Evolutionary conservation across 352 stramenopile species (phyloP), one percentile per base, ranked within the genome.

Genomic region (Phytophthora fragariaefolia): DNA sequence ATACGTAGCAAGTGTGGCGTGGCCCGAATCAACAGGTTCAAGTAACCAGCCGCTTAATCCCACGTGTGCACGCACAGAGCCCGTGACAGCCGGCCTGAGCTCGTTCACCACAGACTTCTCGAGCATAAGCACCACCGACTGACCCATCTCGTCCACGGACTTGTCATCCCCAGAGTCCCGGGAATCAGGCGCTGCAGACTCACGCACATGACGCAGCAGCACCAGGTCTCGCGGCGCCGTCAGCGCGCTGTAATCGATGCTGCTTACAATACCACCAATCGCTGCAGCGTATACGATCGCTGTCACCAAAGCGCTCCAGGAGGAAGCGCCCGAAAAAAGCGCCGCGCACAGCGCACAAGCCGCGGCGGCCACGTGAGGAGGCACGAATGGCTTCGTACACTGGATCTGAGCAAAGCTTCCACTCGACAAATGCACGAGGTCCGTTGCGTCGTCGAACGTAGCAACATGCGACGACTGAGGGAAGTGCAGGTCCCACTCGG

Each of bases 401-500:
- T 66, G 49, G 40, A 90, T 59, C 58, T 77, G 77, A 2, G 66
- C 52, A 59, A 75, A 73, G 59, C 75, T 77, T 0, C 77, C 82
- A 59, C 79, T 81, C 5, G 72, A 83, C 26, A 95, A 61, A 52
- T 95, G 76, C 50, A 95, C 77, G 10, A 95, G 67, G 28, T 92
- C 82, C 27, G 87, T 95, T 9, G 79, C 76, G 23, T 92, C 87
- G 43, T 92, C 87, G 58, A 89, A 95, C 2, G 74, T 85, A 1
- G 87, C 87, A 4, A 95, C 73, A 42, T 91, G 83, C 3, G 61
- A 63, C 7, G 84, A 89, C 4, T 62, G 54, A 0, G 84, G 85
- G 49, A 95, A 95, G 38, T 93, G 83, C 7, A 89, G 47, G 51
- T 95, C 87, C 87, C 87, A 95, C 15, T 93, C 84, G n/a, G 78